A percentile compares a stretch with the other conserved stretches of the same genome.
These are phyloP conservation scores for Ceratocystis diversiconidia DNA, from an alignment of 2,329 filamentous ascomycete genomes.

Conservation along the genomic window DNA sequence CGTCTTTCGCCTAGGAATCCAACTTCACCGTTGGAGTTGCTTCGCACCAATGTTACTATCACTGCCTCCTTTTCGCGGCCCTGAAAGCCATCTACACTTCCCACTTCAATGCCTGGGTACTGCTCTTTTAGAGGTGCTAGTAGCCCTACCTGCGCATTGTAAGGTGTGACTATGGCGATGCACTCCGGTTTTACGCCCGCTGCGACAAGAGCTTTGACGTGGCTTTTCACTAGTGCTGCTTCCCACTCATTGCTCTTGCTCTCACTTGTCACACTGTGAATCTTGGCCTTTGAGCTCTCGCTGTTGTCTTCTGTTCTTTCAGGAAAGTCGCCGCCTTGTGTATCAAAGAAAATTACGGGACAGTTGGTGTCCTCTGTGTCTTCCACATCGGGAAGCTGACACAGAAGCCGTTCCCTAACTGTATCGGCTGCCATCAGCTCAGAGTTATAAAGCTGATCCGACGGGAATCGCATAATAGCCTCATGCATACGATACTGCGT, in stretches of 20 bases:
- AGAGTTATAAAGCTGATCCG: constrained; percentile 70
- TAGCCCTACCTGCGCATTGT: constrained; percentile 82
- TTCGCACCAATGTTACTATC: constrained; percentile 83
- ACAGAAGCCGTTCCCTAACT: constrained; percentile 62
- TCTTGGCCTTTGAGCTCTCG: constrained; percentile 33
- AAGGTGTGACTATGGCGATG: constrained; percentile 88
- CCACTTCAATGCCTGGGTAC: constrained; percentile 80
- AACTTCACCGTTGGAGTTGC: constrained; percentile 74
- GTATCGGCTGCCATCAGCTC: constrained; percentile 66
- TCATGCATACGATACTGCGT: constrained; percentile 98
- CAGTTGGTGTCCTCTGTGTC: constrained; percentile 77
- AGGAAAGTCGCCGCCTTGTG: constrained; percentile 82
- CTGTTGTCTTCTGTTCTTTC: constrained; percentile 68
- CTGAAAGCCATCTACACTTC: constrained; percentile 93
- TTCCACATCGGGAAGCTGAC: constrained; percentile 43
- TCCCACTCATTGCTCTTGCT: constrained; percentile 92
- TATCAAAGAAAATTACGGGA: constrained; percentile 87
- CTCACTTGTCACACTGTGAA: constrained; percentile 32
- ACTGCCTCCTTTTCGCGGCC: constrained; percentile 94
- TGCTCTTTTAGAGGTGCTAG: constrained; percentile 67
- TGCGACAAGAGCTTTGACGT: constrained; percentile 61
- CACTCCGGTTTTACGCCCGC: constrained; percentile 70
- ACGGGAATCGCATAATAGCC: constrained; percentile 88
- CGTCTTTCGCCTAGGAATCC: constrained; percentile 89
- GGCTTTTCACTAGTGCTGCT: constrained; percentile 61